Evolutionary conservation across 495 filamentous ascomycete species (phyloP).

Genomic region (Penicillium cosmopolitanum): DNA sequence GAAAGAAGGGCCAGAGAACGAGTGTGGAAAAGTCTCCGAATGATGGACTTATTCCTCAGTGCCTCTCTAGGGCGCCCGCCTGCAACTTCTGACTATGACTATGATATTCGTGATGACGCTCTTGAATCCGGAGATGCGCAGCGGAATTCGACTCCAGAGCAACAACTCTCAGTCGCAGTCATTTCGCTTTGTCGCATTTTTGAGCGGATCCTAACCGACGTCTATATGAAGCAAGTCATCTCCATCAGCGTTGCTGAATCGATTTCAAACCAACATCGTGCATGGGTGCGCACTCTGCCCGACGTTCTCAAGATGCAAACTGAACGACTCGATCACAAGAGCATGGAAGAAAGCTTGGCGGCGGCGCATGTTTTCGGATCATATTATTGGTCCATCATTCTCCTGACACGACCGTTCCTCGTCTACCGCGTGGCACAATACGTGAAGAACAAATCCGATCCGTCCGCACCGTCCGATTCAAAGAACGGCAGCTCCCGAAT

Average conservation of each 20-base stretch:
- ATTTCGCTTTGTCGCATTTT: slow-evolving; percentile 61
- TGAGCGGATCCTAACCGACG: slow-evolving; percentile 65
- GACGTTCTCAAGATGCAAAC: slow-evolving; percentile 39
- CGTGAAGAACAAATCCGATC: slow-evolving; percentile 41
- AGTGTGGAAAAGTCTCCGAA: slow-evolving; percentile 64
- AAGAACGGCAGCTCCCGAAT: slow-evolving; percentile 48
- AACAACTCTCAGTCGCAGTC: slow-evolving; percentile 42
- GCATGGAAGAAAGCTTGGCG: slow-evolving; percentile 60
- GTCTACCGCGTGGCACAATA: slow-evolving; percentile 55
- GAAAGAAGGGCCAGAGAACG: slow-evolving; percentile 56
- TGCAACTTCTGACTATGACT: slow-evolving; percentile 61
- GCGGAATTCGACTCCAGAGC: slow-evolving; percentile 28
- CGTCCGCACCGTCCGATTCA: slow-evolving; percentile 24
- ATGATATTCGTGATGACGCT: slow-evolving; percentile 49
- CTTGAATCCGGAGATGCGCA: slow-evolving; percentile 23
- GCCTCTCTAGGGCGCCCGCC: slow-evolving; percentile 64
- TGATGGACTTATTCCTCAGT: slow-evolving; percentile 63
- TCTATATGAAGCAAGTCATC: slow-evolving; percentile 71
- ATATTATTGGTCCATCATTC: slow-evolving; percentile 74
- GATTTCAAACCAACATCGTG: slow-evolving; percentile 61
- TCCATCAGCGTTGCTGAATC: slow-evolving; percentile 67
- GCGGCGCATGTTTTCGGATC: slow-evolving; percentile 69
- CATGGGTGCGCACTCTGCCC: slow-evolving; percentile 44
- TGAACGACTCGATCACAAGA: slow-evolving; percentile 40
- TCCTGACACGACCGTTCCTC: slow-evolving; percentile 72